Base-by-base conservation (phyloP, 768 basidiomycete genomes). In the Rubroboletus satanas region DNA sequence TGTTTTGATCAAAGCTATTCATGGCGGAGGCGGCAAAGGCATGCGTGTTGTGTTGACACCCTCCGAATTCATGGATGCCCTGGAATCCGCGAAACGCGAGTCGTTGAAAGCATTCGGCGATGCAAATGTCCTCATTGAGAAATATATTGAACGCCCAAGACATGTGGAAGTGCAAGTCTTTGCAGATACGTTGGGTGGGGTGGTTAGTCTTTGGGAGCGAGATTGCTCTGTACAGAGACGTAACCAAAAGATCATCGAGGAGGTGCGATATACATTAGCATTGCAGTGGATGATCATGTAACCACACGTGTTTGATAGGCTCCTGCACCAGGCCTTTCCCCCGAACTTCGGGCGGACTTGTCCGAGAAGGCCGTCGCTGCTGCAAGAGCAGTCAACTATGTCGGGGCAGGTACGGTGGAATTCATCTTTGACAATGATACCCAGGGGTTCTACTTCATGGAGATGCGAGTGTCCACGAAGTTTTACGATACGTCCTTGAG, bases 141-240 rank as follows among this genome's bases (percentile, higher is more conserved):
- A 90, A 63, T 98, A 88, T 63, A 86, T 98, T 49, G 79, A 85
- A 59, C 83, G 83, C 15, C 93, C 94, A 17, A 80, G 94, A 56
- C 94, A 96, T 66, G 84, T 98, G 31, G 95, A 98, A 66, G 93
- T 98, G 4, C 94, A 98, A 69, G 87, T 97, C 5, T 97, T 98
- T 66, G 92, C 90, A 12, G 95, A 97, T 73, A 77, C 73, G 9
- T 71, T 77, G 29, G 93, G 92, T n/a, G 81, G 79, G 44, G 87
- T 83, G 4, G 88, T 96, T n/a, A 92, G 90, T 65, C 77, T 96
- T n/a, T 97, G 93, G 90, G 95, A 97, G 71, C 79, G 93, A 46
- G 93, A 95, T 66, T 95, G 91, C 65, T 93, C 90, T 1, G 93
- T 95, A 7, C 93, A 95, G 71, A 75, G 92, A 62, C 75, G 93